A percentile compares a stretch with the other conserved stretches of the same genome.
Conservation (phyloP, 2,329 filamentous ascomycete species). For the Reticulascus tulasneorum region DNA sequence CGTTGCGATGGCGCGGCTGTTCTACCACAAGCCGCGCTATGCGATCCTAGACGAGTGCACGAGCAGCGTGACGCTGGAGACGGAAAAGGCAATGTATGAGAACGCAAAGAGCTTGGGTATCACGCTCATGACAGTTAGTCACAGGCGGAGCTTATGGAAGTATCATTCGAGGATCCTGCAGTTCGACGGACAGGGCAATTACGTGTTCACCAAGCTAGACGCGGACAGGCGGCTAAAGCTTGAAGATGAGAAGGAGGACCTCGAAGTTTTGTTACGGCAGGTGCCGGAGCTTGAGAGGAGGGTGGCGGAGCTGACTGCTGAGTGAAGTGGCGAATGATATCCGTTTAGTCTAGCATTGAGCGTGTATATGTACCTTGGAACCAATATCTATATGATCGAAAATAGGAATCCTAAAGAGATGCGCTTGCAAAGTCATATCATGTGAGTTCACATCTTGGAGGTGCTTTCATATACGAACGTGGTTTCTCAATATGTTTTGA, state of each 20-base stretch:
- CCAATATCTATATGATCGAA: too few species aligned
- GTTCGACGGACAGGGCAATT: constrained; percentile 91
- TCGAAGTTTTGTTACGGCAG: constrained; percentile 78
- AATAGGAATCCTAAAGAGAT: too few species aligned
- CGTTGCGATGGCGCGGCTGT: constrained; percentile 91
- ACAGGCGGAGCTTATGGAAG: constrained; percentile 89
- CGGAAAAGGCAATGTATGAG: constrained; percentile 95
- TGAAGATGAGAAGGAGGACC: constrained; percentile 94
- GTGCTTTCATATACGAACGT: too few species aligned
- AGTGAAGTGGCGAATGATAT: too few species aligned
- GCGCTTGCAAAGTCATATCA: too few species aligned
- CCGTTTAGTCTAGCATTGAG: too few species aligned
- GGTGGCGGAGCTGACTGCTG: constrained; percentile 69
- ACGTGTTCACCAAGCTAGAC: constrained; percentile 84
- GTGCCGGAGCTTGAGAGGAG: constrained; percentile 86
- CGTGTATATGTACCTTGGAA: too few species aligned
- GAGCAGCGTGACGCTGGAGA: constrained; percentile 88
- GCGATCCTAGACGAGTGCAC: constrained; percentile 98
- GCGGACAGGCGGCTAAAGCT: constrained; percentile 79
- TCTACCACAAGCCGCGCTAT: constrained; percentile 89
- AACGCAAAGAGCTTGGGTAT: constrained; percentile 88
- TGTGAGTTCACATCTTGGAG: too few species aligned
- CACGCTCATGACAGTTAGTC: constrained; percentile 94
- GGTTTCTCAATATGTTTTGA: too few species aligned
- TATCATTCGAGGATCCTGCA: constrained; percentile 94